Evolutionary conservation across 2,329 filamentous ascomycete genomes (phyloP).

Genomic region (Penicillium sp.): DNA sequence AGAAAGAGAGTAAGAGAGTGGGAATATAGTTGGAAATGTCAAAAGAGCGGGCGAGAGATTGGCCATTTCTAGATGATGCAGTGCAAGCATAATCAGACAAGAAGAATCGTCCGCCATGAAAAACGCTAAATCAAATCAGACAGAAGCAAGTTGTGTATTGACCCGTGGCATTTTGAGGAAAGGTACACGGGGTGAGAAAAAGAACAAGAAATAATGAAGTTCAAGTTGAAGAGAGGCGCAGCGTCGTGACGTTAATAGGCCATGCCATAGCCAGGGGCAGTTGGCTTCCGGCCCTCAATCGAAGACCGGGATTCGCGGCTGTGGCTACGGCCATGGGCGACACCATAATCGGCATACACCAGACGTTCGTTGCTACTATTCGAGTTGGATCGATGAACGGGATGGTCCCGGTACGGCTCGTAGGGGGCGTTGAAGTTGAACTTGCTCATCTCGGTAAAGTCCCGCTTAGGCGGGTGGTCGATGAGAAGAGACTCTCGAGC

Average conservation of each 20-base stretch:
- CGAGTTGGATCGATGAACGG: conserved; percentile 31
- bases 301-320: conserved; percentile 37
- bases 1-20: conserved; percentile 7
- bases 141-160: conserved; percentile 4
- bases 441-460: conserved; percentile 44
- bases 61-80: neutral
- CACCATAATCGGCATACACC: conserved; percentile 34
- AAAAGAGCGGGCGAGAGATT: conserved; percentile 9
- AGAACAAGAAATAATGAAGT: conserved; percentile 4
- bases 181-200: neutral
- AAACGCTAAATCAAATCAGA: conserved; percentile 31
- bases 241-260: conserved; percentile 33
- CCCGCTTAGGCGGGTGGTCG: conserved; percentile 54
- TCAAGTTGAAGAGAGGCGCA: conserved; percentile 10
- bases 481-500: conserved; percentile 72
- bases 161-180: neutral
- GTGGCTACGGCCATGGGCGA: conserved; percentile 33
- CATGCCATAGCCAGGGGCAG: conserved; percentile 40
- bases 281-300: conserved; percentile 37
- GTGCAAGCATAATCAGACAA: conserved; percentile 8
- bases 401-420: conserved; percentile 45
- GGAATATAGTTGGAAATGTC: conserved; percentile 12
- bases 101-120: conserved; percentile 16
- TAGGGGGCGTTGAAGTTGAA: conserved; percentile 48
- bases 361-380: conserved; percentile 42